Conservation (phyloP, 495 filamentous ascomycete species). For the Talaromyces proteolyticus region DNA sequence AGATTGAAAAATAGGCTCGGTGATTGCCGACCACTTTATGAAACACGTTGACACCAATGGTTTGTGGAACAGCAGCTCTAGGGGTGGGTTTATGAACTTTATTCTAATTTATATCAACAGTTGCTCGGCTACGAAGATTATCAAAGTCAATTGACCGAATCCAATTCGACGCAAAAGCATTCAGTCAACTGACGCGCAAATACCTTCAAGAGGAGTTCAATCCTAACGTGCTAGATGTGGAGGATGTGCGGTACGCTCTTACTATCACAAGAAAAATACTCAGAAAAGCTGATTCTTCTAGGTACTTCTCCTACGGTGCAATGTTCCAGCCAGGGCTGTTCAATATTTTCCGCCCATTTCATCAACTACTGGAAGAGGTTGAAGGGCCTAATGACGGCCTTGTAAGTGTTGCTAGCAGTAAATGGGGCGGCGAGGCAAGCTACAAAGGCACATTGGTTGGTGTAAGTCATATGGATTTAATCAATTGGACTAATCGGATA, state of each 20-base stretch:
- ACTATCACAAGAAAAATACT: background rate
- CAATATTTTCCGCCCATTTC: conserved; percentile 69
- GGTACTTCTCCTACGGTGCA: conserved; percentile 91
- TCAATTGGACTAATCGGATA: conserved; percentile 90
- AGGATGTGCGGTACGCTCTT: conserved; percentile 51
- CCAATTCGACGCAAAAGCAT: conserved; percentile 24
- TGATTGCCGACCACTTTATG: conserved; percentile 82
- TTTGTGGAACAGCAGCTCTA: background rate
- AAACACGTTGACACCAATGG: conserved; percentile 55
- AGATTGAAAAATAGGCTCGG: conserved; percentile 45
- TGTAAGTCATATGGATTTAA: conserved; percentile 87
- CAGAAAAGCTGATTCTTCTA: conserved; percentile 12
- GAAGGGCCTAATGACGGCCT: conserved; percentile 93
- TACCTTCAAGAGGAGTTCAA: conserved; percentile 88
- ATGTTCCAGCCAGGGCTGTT: conserved; percentile 58
- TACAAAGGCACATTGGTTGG: conserved; percentile 88
- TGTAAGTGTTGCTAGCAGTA: conserved; percentile 78
- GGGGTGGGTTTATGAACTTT: background rate
- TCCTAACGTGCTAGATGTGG: conserved; percentile 64
- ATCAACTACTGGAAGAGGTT: conserved; percentile 56
- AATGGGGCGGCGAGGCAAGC: conserved; percentile 63
- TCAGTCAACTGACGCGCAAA: conserved; percentile 71
- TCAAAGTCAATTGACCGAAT: background rate
- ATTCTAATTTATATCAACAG: background rate
- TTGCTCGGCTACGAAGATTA: conserved; percentile 2